Conservation (phyloP, 768 basidiomycete species). For the Leccinum incarnatum region DNA sequence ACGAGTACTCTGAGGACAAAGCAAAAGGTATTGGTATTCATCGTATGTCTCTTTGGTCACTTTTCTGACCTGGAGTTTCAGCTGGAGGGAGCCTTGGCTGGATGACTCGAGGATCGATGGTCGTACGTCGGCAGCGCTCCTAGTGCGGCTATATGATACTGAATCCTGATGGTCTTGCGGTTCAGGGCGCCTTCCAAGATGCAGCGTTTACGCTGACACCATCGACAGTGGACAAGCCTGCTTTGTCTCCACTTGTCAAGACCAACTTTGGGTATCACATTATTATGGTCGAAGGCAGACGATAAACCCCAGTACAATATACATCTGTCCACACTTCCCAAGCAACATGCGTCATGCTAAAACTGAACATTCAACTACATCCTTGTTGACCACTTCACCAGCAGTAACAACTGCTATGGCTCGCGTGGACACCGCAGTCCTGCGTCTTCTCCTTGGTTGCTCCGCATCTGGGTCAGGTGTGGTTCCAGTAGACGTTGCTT, state of each 20-base stretch:
- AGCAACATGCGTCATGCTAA: constrained; percentile 15
- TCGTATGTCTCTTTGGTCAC: neutral
- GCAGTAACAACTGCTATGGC: constrained; percentile 28
- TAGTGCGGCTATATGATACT: neutral
- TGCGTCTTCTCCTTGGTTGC: constrained; percentile 40
- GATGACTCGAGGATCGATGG: constrained; percentile 87
- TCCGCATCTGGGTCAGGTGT: constrained; percentile 75
- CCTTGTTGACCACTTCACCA: constrained; percentile 34
- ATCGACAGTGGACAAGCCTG: constrained; percentile 78
- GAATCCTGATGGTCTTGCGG: constrained; percentile 9
- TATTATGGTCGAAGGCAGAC: constrained; percentile 87
- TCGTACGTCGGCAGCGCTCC: constrained; percentile 38
- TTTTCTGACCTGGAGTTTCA: constrained; percentile 27
- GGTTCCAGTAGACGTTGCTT: constrained; percentile 41
- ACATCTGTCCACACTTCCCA: constrained; percentile 11
- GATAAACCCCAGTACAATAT: constrained; percentile 36
- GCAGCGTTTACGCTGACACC: constrained; percentile 81
- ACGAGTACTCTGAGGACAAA: constrained; percentile 90
- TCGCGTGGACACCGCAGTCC: constrained; percentile 32
- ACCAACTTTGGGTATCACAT: constrained; percentile 86
- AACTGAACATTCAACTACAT: constrained; percentile 28
- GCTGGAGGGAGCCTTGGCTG: constrained; percentile 86
- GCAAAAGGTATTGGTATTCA: constrained; percentile 69
- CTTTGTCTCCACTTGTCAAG: constrained; percentile 70
- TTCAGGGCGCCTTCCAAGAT: constrained; percentile 74